These are phyloP conservation scores for Tetracentron sinense DNA, from an alignment of 164 flowering plant genomes.

Conservation along the genomic window DNA sequence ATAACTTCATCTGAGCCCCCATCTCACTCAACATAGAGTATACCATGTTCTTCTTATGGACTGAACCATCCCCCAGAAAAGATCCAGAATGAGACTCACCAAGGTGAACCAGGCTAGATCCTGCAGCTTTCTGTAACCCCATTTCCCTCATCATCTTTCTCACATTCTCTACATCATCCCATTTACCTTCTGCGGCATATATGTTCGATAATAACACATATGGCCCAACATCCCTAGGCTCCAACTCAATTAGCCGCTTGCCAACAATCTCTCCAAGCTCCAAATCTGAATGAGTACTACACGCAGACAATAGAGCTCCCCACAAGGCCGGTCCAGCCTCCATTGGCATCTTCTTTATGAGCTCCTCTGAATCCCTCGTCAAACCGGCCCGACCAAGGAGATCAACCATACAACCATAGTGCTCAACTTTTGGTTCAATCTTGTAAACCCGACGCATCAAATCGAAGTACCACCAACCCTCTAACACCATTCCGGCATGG, in stretches of 20 bases:
- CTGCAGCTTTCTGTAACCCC: slow-evolving; percentile 33
- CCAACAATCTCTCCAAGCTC: slow-evolving; percentile 49
- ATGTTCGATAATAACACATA: slow-evolving; percentile 52
- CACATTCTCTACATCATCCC: slow-evolving; percentile 58
- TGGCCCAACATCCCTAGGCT: slow-evolving; percentile 48
- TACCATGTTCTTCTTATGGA: slow-evolving; percentile 39
- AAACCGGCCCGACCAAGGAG: slow-evolving; percentile 58
- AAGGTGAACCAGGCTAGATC: slow-evolving; percentile 29
- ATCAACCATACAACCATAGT: slow-evolving; percentile 66
- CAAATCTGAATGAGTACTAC: slow-evolving; percentile 36
- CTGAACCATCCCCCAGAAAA: slow-evolving; percentile 19
- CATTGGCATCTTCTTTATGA: slow-evolving; percentile 36
- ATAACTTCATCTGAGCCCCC: slow-evolving; percentile 39
- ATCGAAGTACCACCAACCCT: slow-evolving; percentile 1
- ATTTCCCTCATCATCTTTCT: slow-evolving; percentile 47
- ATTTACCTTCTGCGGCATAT: slow-evolving; percentile 55
- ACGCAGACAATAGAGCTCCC: slow-evolving; percentile 53
- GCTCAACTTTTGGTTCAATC: slow-evolving; percentile 26
- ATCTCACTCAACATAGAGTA: slow-evolving; percentile 54
- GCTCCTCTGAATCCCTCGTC: slow-evolving; percentile 41
- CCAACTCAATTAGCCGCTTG: slow-evolving; percentile 37
- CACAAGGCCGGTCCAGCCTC: slow-evolving; percentile 43
- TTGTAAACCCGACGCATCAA: not conserved
- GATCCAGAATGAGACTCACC: slow-evolving; percentile 10
- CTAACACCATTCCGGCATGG: not conserved